These are phyloP conservation scores for Monosporascus sp. DNA, from an alignment of 2,329 filamentous ascomycete species.

Conservation along the genomic window DNA sequence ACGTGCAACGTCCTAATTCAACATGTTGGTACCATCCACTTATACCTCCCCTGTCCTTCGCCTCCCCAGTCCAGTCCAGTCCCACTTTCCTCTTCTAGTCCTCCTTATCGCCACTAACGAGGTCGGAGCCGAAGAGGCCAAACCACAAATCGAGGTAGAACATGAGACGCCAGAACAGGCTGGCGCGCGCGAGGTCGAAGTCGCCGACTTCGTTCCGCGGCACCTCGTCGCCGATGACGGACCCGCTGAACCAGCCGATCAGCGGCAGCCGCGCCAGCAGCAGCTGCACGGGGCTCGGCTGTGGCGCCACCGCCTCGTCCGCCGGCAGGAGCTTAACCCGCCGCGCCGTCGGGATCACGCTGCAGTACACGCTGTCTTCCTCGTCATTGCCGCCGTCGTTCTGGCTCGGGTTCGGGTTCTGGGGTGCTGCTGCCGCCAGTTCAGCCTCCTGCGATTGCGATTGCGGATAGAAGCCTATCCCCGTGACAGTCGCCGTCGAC, in stretches of 20 bases:
- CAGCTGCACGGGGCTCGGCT: constrained; percentile 59
- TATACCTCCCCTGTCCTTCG: too few species aligned
- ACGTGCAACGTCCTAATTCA: too few species aligned
- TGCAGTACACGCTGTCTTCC: constrained; percentile 45
- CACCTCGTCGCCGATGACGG: constrained; percentile 70
- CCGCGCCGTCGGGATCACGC: constrained; percentile 62
- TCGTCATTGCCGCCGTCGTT: constrained; percentile 18
- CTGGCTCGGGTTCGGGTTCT: constrained; percentile 5
- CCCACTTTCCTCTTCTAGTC: constrained; percentile 31
- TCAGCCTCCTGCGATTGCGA: neutral
- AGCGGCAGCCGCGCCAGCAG: constrained; percentile 62
- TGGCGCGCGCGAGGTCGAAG: constrained; percentile 69
- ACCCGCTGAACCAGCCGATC: constrained; percentile 65
- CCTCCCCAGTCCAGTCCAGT: too few species aligned
- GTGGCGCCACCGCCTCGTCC: constrained; percentile 65
- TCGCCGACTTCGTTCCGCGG: constrained; percentile 67
- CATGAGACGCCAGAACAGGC: constrained; percentile 63
- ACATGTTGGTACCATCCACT: too few species aligned
- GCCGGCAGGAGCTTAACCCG: constrained; percentile 61
- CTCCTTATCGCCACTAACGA: constrained; percentile 53
- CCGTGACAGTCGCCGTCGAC: constrained; percentile 43
- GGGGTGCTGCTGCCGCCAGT: constrained; percentile 1
- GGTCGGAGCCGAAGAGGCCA: constrained; percentile 53
- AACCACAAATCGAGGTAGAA: constrained; percentile 58
- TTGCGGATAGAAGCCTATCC: constrained; percentile 13